Evolutionary conservation across 75 land plant genomes (phyloP).

Genomic region (Cupressus sempervirens): DNA sequence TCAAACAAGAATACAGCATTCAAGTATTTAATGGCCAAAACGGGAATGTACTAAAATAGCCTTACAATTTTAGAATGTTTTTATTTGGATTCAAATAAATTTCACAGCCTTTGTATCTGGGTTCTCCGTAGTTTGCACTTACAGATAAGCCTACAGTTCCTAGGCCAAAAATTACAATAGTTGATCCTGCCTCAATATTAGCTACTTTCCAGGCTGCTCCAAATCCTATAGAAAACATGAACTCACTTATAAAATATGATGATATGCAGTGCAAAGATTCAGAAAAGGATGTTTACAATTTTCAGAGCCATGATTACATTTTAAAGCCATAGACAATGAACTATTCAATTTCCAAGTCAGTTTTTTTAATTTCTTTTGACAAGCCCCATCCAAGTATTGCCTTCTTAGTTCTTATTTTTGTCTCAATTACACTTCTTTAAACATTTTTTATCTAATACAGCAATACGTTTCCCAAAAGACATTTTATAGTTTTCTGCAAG

Average conservation of each 20-base stretch:
- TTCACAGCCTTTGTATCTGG: too few relatives aligned
- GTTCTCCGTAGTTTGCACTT: too few relatives aligned
- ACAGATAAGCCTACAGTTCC: too few relatives aligned
- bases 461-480: neutral
- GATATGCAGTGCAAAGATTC: neutral
- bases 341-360: neutral
- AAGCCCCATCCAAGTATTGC: neutral
- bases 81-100: too few relatives aligned
- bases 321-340: neutral
- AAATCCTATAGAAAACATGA: constrained; percentile 27
- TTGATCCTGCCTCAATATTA: constrained; percentile 70
- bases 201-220: constrained; percentile 97
- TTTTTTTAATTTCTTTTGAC: neutral
- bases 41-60: neutral
- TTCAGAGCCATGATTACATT: neutral
- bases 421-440: neutral
- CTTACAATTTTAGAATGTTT: too few relatives aligned
- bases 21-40: neutral
- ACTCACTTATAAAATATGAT: neutral
- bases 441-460: neutral
- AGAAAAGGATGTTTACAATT: neutral
- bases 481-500: neutral
- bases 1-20: neutral
- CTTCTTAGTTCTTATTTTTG: neutral
- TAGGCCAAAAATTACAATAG: too few relatives aligned